Conservation (phyloP, 495 filamentous ascomycete genomes). For the Hamigera avellanea region DNA sequence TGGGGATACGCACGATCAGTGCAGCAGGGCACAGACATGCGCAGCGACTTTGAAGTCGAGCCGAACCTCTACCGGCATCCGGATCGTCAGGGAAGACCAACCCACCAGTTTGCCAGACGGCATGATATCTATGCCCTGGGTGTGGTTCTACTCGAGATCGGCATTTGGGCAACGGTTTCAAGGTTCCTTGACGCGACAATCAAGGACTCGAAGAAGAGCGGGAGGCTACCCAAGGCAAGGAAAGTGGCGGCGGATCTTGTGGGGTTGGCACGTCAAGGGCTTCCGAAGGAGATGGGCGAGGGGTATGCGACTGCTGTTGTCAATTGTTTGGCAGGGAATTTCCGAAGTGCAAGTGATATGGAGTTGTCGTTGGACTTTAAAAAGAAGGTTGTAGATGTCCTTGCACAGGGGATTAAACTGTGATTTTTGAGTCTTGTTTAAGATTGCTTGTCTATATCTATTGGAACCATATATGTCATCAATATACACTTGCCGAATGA, state of each 20-base stretch:
- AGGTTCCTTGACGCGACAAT: conserved; percentile 7
- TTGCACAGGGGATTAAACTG: conserved; percentile 4
- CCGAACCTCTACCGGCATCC: conserved; percentile 22
- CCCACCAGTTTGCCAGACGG: conserved; percentile 11
- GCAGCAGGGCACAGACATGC: conserved; percentile 8
- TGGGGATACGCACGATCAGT: conserved; percentile 14
- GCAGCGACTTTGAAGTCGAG: conserved; percentile 8
- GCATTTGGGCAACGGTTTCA: conserved; percentile 16
- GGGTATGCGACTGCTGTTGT: conserved; percentile 8
- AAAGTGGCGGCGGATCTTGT: conserved; percentile 5
- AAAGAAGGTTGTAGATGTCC: conserved; percentile 9
- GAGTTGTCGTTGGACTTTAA: conserved; percentile 9
- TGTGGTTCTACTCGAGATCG: conserved; percentile 28
- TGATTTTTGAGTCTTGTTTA: no score
- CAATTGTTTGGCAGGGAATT: conserved; percentile 7
- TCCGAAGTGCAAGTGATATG: conserved; percentile 6
- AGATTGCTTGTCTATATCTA: no score
- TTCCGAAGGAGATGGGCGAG: conserved; percentile 10
- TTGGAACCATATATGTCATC: no score
- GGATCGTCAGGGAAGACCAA: conserved; percentile 11
- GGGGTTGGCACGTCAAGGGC: conserved; percentile 1
- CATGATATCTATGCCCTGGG: conserved; percentile 31
- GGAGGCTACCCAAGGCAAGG: conserved; percentile 7
- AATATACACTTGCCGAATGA: no score
- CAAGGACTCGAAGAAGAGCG: conserved; percentile 5